These are phyloP conservation scores for Cynara cardunculus DNA, from an alignment of 129 eudicot genomes.

Conservation along the genomic window DNA sequence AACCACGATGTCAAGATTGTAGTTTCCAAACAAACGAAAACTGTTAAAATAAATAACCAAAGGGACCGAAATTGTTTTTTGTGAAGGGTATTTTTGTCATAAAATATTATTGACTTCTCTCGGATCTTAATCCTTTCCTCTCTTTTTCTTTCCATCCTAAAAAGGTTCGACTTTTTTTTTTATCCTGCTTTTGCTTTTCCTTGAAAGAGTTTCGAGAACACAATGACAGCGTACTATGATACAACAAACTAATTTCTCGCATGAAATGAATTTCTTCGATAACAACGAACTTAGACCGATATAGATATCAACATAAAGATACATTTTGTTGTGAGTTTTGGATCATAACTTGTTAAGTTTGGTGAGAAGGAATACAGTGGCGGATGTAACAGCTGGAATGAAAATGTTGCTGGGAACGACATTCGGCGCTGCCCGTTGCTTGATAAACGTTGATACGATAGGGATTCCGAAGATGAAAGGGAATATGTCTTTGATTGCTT, in stretches of 20 bases:
- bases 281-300: background rate
- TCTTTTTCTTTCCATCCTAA: no score
- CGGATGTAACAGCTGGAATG: constrained; percentile 81
- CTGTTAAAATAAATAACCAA: no score
- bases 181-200: no score
- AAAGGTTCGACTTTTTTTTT: no score
- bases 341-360: constrained; percentile 60
- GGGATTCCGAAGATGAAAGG: constrained; percentile 82
- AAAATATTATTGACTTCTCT: no score
- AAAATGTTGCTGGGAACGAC: constrained; percentile 61
- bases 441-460: constrained; percentile 49
- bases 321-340: background rate
- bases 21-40: no score
- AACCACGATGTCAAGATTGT: no score
- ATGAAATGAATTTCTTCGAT: background rate
- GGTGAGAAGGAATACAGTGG: constrained; percentile 65
- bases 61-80: no score
- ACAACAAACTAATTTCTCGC: background rate
- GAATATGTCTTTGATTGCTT: constrained; percentile 72
- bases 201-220: background rate
- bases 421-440: constrained; percentile 52
- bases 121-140: no score
- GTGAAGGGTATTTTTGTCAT: no score
- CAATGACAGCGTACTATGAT: background rate
- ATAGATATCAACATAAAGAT: background rate